phyloP scores from a whole-genome alignment of 2,329 filamentous ascomycete species.

The Tolypocladium guangdongense region DNA sequence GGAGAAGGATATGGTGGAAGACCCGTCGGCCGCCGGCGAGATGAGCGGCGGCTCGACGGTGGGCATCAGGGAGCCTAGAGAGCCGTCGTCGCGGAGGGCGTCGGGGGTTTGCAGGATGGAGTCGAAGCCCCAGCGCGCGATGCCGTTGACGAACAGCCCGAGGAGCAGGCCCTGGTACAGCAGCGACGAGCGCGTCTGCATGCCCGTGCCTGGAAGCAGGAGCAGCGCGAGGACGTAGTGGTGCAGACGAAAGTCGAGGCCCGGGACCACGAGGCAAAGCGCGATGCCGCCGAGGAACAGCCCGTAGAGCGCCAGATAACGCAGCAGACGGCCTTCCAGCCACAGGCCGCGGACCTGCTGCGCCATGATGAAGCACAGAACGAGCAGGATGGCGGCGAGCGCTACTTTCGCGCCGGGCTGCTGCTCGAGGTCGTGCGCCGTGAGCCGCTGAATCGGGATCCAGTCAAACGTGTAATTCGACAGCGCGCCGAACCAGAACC shows the following conservation, averaged over 20 bases:
- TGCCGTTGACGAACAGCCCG: constrained; percentile 87
- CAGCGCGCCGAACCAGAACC: constrained; percentile 83
- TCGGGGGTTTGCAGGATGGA: constrained; percentile 72
- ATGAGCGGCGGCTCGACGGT: constrained; percentile 36
- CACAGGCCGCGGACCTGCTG: constrained; percentile 79
- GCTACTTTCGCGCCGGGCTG: constrained; percentile 84
- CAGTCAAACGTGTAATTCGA: constrained; percentile 93
- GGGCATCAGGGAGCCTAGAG: constrained; percentile 51
- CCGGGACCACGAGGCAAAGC: constrained; percentile 60
- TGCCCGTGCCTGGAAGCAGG: constrained; percentile 74
- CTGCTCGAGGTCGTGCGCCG: constrained; percentile 73
- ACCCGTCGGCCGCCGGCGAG: constrained; percentile 22
- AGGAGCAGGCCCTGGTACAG: constrained; percentile 84
- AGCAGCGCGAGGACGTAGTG: constrained; percentile 88
- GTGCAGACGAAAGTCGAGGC: constrained; percentile 77
- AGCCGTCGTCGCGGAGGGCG: constrained; percentile 58
- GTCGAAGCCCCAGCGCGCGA: constrained; percentile 90
- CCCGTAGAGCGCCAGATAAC: constrained; percentile 67
- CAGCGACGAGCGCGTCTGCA: constrained; percentile 76
- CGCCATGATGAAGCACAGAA: constrained; percentile 56
- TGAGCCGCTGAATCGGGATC: constrained; percentile 87
- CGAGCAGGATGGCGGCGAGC: constrained; percentile 63
- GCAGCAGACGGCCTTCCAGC: constrained; percentile 68
- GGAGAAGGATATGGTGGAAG: constrained; percentile 56
- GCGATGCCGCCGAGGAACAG: constrained; percentile 56